Percentiles rank a stretch among this genome's conserved stretches.
These are phyloP conservation scores for Echinosophora koreensis DNA, from an alignment of 306 rosid species.

Conservation along the genomic window DNA sequence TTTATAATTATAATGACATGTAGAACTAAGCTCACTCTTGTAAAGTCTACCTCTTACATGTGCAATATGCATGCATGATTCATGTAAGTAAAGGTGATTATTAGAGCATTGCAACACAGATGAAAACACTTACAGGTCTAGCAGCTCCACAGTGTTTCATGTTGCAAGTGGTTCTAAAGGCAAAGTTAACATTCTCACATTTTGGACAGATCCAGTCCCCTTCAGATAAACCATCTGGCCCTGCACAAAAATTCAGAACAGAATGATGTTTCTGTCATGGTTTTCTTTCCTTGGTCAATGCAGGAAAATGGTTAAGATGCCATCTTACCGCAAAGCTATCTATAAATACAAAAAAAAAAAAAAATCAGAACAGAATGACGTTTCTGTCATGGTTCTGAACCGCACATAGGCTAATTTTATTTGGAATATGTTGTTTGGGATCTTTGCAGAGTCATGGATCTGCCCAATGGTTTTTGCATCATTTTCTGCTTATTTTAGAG, in stretches of 20 bases:
- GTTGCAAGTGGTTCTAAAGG: slow-evolving; percentile 68
- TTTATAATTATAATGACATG: background rate
- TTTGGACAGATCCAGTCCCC: slow-evolving; percentile 62
- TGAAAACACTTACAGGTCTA: slow-evolving; percentile 57
- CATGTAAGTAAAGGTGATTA: background rate
- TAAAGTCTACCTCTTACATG: background rate
- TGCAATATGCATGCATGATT: slow-evolving; percentile 2
- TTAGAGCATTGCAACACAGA: slow-evolving; percentile 16
- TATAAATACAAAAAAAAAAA: background rate
- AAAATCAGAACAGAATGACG: no score
- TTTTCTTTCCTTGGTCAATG: background rate
- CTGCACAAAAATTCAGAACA: slow-evolving; percentile 29
- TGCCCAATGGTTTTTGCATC: no score
- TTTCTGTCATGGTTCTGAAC: no score
- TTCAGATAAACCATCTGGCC: slow-evolving; percentile 56
- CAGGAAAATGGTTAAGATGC: background rate
- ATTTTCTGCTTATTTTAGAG: no score
- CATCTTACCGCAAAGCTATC: background rate
- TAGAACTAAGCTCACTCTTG: background rate
- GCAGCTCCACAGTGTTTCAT: slow-evolving; percentile 64
- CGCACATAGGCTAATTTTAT: no score
- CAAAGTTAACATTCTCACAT: slow-evolving; percentile 64
- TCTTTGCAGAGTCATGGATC: no score
- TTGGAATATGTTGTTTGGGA: no score
- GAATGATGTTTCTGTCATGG: background rate